Base-by-base conservation (phyloP, 805 yeast species). In the Pichia thaimueangensis region DNA sequence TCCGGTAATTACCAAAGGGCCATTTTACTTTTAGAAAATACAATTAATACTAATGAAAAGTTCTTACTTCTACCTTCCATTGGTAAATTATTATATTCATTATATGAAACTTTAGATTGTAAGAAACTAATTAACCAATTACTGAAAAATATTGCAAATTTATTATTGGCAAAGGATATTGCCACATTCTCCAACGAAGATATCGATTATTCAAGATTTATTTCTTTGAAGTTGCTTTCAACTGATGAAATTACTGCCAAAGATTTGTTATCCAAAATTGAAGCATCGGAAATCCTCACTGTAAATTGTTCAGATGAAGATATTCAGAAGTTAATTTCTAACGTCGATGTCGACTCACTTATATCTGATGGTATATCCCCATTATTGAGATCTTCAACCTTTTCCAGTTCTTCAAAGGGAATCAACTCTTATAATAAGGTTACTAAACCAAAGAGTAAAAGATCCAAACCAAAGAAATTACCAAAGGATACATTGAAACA, bases 61-160 rank as follows among this genome's bases (percentile, higher is more conserved):
- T 16, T 41, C 12, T 39, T 51, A 21, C 33, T 56, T 5, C 43
- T 52, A 5, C 81, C 85, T 3, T 74, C 76, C 4, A 55, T 82
- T 35, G 64, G 73, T 30, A 75, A 78, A 22, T 60, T 71, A 5
- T 58, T 79, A 23, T 63, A 73, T 9, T 64, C 74, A 12, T 53
- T 80, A 6, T 76, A 73, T 55, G 81, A 75, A 47, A 46, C 57
- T 11, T 57, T 69, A 34, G 70, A 73, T 33, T 63, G 72, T 35
- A 56, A 56, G 23, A 55, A 56, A 35, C 56, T 63, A 37, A 64
- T 64, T 20, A 41, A 47, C 2, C 54, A 53, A 2, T 52, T 72
- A 16, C 59, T 73, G 35, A 38, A 49, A 6, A 50, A 52, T 19
- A 54, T 70, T 16, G 54, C 57, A 44, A 45, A 51, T 13, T 45